These are phyloP conservation scores for Corymbia maculata DNA, from an alignment of 345 rosid genomes.

Conservation along the genomic window DNA sequence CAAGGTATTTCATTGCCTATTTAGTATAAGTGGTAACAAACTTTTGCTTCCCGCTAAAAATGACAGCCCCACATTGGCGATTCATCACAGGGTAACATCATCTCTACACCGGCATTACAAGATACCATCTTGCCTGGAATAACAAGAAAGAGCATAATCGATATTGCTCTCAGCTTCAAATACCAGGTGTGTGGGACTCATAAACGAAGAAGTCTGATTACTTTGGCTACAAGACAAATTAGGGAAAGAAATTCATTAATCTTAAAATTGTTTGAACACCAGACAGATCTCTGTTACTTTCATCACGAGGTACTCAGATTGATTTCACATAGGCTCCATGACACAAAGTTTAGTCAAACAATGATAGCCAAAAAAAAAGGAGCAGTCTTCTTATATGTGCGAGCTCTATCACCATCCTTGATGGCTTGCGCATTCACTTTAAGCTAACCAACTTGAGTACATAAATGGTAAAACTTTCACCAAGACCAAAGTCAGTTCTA, in stretches of 20 bases:
- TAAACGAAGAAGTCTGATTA: not conserved
- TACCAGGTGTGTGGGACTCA: constrained; percentile 4
- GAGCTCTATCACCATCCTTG: not conserved
- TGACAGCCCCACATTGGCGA: not conserved
- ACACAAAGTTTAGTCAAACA: not conserved
- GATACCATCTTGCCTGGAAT: constrained; percentile 24
- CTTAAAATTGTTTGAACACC: not conserved
- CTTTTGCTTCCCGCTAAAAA: not conserved
- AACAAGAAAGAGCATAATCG: constrained; percentile 20
- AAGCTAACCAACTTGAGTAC: not conserved
- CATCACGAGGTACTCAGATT: rapidly evolving
- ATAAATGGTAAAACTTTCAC: not conserved
- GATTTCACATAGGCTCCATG: too few relatives aligned
- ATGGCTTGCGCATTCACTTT: not conserved
- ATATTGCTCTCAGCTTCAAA: constrained; percentile 7
- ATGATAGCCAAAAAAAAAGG: not conserved
- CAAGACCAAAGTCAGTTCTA: not conserved
- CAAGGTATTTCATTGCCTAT: not conserved
- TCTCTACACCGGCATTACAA: constrained; percentile 13
- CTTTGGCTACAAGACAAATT: not conserved
- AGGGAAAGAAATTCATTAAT: not conserved
- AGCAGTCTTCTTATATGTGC: not conserved
- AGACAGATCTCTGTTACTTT: not conserved
- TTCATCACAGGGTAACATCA: not conserved
- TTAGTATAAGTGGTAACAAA: not conserved